Evolutionary conservation across 495 filamentous ascomycete genomes (phyloP), one percentile per base, ranked within the genome.

Genomic region (Aspergillus cristatus): DNA sequence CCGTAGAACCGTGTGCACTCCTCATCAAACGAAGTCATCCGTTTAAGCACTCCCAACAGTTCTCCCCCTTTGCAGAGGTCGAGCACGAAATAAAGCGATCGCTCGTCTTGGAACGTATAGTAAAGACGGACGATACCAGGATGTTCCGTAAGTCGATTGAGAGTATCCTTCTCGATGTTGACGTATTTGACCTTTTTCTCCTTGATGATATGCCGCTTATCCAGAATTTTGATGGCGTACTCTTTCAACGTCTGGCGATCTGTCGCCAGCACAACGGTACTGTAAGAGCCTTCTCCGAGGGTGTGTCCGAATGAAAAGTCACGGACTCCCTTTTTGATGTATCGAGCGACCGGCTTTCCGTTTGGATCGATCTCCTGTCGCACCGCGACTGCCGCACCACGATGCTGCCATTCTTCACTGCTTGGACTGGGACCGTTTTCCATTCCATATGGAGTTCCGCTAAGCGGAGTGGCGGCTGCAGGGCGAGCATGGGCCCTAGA

Each of bases 181-280:
- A 99, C 93, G 57, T 99, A 99, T 68, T 99, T 99, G 46, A 99
- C 93, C 70, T 99, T 99, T 60, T 90, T 95, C 64, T 99, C 93
- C 67, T 96, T 97, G 70, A 99, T 97, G 50, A 99, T 99, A 61
- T 99, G 93, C 46, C 87, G 80, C 65, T 99, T 99, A 62, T 97
- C 91, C 28, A 99, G 71, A 17, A 99, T 90, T 55, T 99, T 99
- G 63, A 99, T 90, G 18, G 93, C 93, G 54, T 95, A 97, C 58
- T 99, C 93, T 44, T 93, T 91, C 32, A 93, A 64, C 0, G 87
- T 97, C 58, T 95, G 88, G 34, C 93, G 78, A 51, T 99, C 93
- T 4, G 93, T 97, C 32, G 90, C 93, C 30, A 91, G 77, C 37
- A 91, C 77, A 34, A 99, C 93, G 12, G 89, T 97, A 57, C 90